Conservation (phyloP, 2,329 filamentous ascomycete genomes). For the Aspergillus vadensis region DNA sequence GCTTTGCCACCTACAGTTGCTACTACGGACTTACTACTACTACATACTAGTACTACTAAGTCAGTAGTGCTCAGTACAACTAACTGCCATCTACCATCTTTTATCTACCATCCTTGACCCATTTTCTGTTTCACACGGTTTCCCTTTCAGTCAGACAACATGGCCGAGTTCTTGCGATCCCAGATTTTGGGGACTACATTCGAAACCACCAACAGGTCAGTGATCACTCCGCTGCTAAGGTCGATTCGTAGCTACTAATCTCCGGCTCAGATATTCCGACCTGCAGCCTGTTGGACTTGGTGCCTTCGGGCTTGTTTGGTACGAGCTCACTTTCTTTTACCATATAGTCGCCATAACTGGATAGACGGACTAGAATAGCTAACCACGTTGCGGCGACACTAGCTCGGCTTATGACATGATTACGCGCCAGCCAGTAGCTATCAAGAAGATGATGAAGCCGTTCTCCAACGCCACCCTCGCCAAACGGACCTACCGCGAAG, state of each 20-base stretch:
- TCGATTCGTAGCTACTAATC: slow-evolving; percentile 20
- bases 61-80: too few species aligned
- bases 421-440: slow-evolving; percentile 91
- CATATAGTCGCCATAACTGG: background rate
- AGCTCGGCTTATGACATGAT: slow-evolving; percentile 98
- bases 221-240: background rate
- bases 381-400: background rate
- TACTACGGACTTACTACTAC: too few species aligned
- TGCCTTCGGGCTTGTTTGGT: slow-evolving; percentile 97
- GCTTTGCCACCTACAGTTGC: too few species aligned
- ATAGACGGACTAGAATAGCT: background rate
- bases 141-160: slow-evolving; percentile 51
- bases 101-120: background rate
- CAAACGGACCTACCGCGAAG: slow-evolving; percentile 94
- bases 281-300: slow-evolving; percentile 98
- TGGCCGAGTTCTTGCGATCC: slow-evolving; percentile 98
- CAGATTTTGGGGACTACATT: slow-evolving; percentile 99
- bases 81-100: too few species aligned
- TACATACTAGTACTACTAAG: too few species aligned
- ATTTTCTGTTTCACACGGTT: background rate
- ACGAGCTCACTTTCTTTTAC: slow-evolving; percentile 29
- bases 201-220: slow-evolving; percentile 90
- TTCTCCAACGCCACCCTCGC: slow-evolving; percentile 97
- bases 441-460: slow-evolving; percentile 99
- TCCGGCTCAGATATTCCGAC: slow-evolving; percentile 77